Conservation (phyloP, 768 basidiomycete genomes). For the Macrolepiota dolichaula region DNA sequence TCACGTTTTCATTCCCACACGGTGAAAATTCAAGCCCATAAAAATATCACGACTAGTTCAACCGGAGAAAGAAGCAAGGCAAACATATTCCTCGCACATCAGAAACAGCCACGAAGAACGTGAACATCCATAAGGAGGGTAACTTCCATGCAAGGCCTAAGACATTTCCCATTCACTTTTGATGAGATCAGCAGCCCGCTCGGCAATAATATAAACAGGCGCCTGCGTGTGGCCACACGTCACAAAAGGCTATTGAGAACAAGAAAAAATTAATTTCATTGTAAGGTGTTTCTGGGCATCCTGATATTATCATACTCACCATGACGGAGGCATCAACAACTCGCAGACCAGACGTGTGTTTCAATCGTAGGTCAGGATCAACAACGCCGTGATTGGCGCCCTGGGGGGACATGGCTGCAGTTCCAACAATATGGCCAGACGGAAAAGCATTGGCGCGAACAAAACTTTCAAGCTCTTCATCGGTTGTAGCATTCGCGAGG, state of each 20-base stretch:
- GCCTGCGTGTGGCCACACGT: constrained; percentile 12
- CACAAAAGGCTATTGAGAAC: constrained; percentile 9
- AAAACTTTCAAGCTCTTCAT: constrained; percentile 18
- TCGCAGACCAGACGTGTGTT: constrained; percentile 32
- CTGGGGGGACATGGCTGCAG: constrained; percentile 28
- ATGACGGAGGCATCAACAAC: constrained; percentile 38
- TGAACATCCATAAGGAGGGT: background rate
- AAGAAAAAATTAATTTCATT: background rate
- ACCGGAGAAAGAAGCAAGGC: too few relatives aligned
- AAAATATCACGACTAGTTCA: too few relatives aligned
- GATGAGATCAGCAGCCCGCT: constrained; percentile 14
- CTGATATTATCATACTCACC: constrained; percentile 21
- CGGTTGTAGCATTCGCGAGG: constrained; percentile 21
- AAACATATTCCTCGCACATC: background rate
- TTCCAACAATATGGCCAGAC: constrained; percentile 28
- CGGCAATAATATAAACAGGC: constrained; percentile 15
- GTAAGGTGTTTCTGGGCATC: background rate
- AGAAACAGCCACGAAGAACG: background rate
- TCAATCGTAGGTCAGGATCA: constrained; percentile 33
- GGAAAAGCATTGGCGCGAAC: constrained; percentile 12
- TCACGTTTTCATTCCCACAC: background rate
- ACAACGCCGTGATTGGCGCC: constrained; percentile 30
- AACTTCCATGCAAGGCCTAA: background rate
- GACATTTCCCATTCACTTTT: constrained; percentile 8
- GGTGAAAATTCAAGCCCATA: too few relatives aligned